phyloP scores from a whole-genome alignment of 352 stramenopile species.

The Phytophthora idaei region DNA sequence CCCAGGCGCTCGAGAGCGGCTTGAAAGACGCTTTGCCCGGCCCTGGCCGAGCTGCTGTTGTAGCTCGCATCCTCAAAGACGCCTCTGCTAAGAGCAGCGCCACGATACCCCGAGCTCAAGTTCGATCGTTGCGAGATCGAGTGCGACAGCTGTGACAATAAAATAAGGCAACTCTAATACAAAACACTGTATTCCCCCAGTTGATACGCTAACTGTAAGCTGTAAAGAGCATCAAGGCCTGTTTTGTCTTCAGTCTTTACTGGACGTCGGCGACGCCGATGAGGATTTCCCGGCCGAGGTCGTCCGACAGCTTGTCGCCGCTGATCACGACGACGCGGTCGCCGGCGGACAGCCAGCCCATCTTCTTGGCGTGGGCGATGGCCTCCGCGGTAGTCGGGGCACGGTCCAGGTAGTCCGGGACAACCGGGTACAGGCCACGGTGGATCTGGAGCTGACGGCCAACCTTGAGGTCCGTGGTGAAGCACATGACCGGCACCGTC shows the following conservation, averaged over 20 bases:
- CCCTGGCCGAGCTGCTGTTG: slow-evolving; percentile 25
- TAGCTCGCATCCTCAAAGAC: slow-evolving; percentile 50
- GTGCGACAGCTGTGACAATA: slow-evolving; percentile 28
- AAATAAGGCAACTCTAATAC: slow-evolving; percentile 21
- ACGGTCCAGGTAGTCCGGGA: slow-evolving; percentile 62
- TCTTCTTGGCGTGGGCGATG: slow-evolving; percentile 90
- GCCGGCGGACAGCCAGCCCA: slow-evolving; percentile 89
- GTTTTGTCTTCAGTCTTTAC: slow-evolving; percentile 42
- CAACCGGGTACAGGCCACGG: slow-evolving; percentile 77
- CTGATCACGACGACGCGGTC: slow-evolving; percentile 92
- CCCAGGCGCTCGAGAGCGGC: slow-evolving; percentile 30
- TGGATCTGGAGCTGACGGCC: slow-evolving; percentile 93
- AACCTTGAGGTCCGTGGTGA: slow-evolving; percentile 87
- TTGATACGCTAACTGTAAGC: slow-evolving; percentile 11
- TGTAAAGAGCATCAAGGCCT: neutral
- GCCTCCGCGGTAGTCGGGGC: slow-evolving; percentile 82
- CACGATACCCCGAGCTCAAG: slow-evolving; percentile 11
- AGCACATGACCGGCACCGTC: slow-evolving; percentile 92
- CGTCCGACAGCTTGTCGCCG: slow-evolving; percentile 77
- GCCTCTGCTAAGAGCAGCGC: slow-evolving; percentile 26
- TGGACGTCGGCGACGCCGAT: slow-evolving; percentile 83
- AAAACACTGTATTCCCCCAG: slow-evolving; percentile 29
- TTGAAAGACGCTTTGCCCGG: slow-evolving; percentile 40
- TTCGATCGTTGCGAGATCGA: slow-evolving; percentile 43
- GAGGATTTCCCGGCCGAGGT: slow-evolving; percentile 84